Base-by-base conservation (phyloP, 768 basidiomycete species). In the Chiua virens region DNA sequence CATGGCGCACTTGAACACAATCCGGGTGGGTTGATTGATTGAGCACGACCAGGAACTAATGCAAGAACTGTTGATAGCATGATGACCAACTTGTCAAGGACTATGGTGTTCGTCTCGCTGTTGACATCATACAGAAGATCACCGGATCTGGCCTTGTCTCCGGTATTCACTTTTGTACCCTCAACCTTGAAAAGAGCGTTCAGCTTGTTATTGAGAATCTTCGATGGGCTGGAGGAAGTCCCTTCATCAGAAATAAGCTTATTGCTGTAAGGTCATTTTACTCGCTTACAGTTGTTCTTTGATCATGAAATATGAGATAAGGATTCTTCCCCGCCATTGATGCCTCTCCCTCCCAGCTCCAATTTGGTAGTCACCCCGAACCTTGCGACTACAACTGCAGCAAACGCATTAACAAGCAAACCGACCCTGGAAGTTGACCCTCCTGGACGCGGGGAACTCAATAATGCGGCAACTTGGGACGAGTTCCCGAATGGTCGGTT, bases 401-500 rank as follows among this genome's bases (percentile, higher is more conserved):
- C 81, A 21, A 73, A 78, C 46, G 74, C 78, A 45, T 65, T 92
- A 38, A 70, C 79, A 35, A 70, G 71, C 8, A 71, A 78, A 17
- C 74, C 81, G n/a, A 52, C 70, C 9, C 69, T 73, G 4, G 79
- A 85, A 9, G 67, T 64, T 1, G 87, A 88, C 54, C 80, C 75
- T 5, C 57, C 66, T 25, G 85, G 87, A 23, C 79, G 81, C 39
- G 89, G 87, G 7, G 89, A 91, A 55, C 72, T 86, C 8, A 90
- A 87, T 61, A 80, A 86, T 56, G 87, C 87, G 0, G 79, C 85
- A 2, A 83, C 82, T 18, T 93, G 91, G 91, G 91, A 93, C 61
- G 97, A 99, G 63, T 98, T 98, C 67, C 97, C 97, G 8, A 99
- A 99, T 65, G 97, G 97, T 32, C 87, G 97, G 10, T 98, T 98